These are phyloP conservation scores for Aquilaria malaccensis DNA, from an alignment of 345 rosid species.

Conservation along the genomic window DNA sequence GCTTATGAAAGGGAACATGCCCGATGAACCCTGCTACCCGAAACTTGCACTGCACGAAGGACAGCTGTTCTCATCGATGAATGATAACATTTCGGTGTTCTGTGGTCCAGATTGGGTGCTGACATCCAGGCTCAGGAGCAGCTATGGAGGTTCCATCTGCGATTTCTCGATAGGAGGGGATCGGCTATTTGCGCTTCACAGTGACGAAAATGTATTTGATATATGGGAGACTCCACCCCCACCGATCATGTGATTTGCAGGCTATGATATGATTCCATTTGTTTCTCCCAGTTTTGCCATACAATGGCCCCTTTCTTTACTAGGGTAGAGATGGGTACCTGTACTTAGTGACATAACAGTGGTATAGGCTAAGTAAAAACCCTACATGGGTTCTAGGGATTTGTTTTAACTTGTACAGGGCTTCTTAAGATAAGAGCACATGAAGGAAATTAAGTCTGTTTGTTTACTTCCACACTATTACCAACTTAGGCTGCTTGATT, in stretches of 20 bases:
- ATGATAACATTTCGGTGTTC: conserved; percentile 79
- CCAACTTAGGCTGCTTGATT: too few species aligned
- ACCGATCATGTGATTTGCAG: conserved; percentile 45
- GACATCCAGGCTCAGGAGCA: conserved; percentile 69
- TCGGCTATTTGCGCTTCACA: conserved; percentile 82
- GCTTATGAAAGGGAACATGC: conserved; percentile 78
- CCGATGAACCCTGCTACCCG: conserved; percentile 89
- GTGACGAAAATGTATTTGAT: conserved; percentile 91
- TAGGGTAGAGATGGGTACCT: conserved; percentile 9
- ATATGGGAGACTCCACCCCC: conserved; percentile 86
- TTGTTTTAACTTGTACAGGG: too few species aligned
- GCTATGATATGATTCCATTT: conserved; percentile 9
- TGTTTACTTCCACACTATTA: too few species aligned
- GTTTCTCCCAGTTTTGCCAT: conserved; percentile 3
- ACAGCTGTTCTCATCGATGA: conserved; percentile 92
- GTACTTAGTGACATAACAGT: conserved; percentile 6
- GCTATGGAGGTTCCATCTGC: conserved; percentile 80
- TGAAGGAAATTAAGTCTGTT: too few species aligned
- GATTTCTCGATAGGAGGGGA: conserved; percentile 93
- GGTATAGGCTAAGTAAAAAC: conserved; percentile 8
- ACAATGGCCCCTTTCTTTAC: background rate
- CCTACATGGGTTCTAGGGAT: background rate
- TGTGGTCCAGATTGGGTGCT: conserved; percentile 84
- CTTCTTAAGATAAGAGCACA: too few species aligned
- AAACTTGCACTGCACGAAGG: conserved; percentile 79